Evolutionary conservation across 768 basidiomycete species (phyloP).

Genomic region (Phylloporus sp.): DNA sequence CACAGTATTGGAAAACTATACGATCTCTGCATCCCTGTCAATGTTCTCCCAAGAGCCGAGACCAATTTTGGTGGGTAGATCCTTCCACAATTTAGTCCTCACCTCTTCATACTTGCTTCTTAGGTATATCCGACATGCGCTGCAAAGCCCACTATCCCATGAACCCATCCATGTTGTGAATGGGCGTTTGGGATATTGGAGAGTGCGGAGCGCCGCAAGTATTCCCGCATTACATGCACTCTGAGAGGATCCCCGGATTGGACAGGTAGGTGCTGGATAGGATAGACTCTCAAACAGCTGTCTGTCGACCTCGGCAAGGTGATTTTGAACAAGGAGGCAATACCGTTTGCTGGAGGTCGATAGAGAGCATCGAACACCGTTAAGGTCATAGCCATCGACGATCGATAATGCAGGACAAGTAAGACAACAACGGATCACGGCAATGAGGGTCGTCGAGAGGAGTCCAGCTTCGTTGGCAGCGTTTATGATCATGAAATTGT

Average conservation of each 20-base stretch:
- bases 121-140: slow-evolving; percentile 18
- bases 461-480: slow-evolving; percentile 21
- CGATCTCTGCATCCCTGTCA: too few species aligned
- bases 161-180: slow-evolving; percentile 21
- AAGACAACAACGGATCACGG: slow-evolving; percentile 23
- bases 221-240: slow-evolving; percentile 20
- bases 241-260: too few species aligned
- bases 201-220: slow-evolving; percentile 18
- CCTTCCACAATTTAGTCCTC: slow-evolving; percentile 23
- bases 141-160: slow-evolving; percentile 21
- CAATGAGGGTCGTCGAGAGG: slow-evolving; percentile 20
- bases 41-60: slow-evolving; percentile 16
- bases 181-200: slow-evolving; percentile 20
- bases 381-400: slow-evolving; percentile 22
- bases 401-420: slow-evolving; percentile 16
- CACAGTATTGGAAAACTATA: too few species aligned
- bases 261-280: slow-evolving; percentile 10
- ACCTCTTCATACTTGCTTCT: slow-evolving; percentile 25
- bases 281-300: slow-evolving; percentile 21
- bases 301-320: slow-evolving; percentile 18
- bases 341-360: slow-evolving; percentile 21
- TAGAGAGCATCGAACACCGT: slow-evolving; percentile 14
- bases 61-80: slow-evolving; percentile 18
- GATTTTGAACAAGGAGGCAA: slow-evolving; percentile 23
- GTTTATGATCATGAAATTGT: slow-evolving; percentile 24